phyloP scores from a whole-genome alignment of 257 asterid genomes.

The Verbascum thapsus region DNA sequence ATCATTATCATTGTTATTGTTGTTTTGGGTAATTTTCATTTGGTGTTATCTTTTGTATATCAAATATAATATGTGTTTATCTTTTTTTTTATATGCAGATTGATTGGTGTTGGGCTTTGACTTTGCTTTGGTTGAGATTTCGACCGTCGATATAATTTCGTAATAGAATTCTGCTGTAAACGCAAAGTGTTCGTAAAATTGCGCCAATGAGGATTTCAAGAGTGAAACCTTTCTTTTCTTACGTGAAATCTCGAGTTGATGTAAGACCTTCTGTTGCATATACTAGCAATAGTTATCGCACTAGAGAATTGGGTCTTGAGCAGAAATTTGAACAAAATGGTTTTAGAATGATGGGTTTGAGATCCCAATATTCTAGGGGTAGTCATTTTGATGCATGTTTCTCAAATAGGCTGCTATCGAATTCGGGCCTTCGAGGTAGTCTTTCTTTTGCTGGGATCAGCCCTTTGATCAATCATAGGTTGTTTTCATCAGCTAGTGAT shows the following conservation, averaged over 20 bases:
- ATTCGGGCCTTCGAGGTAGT: conserved; percentile 30
- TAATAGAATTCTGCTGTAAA: conserved; percentile 15
- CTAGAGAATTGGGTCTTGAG: conserved; percentile 34
- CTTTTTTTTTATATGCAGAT: conserved; percentile 28
- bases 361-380: conserved; percentile 27
- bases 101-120: conserved; percentile 26
- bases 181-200: conserved; percentile 34
- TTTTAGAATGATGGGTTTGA: conserved; percentile 31
- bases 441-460: conserved; percentile 39
- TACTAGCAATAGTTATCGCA: conserved; percentile 31
- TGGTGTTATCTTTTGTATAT: background rate
- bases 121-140: conserved; percentile 22
- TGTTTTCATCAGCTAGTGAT: conserved; percentile 49
- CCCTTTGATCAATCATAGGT: conserved; percentile 37
- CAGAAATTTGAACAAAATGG: conserved; percentile 33
- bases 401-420: conserved; percentile 25
- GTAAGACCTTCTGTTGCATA: conserved; percentile 32
- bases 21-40: background rate
- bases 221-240: conserved; percentile 30
- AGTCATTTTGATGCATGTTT: conserved; percentile 18
- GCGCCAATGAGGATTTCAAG: conserved; percentile 47
- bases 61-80: conserved; percentile 2
- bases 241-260: conserved; percentile 37
- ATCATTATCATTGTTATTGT: too few species aligned
- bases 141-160: background rate